These are phyloP conservation scores for Tilletia setariae DNA, from an alignment of 1,284 basidiomycete species.

Conservation along the genomic window DNA sequence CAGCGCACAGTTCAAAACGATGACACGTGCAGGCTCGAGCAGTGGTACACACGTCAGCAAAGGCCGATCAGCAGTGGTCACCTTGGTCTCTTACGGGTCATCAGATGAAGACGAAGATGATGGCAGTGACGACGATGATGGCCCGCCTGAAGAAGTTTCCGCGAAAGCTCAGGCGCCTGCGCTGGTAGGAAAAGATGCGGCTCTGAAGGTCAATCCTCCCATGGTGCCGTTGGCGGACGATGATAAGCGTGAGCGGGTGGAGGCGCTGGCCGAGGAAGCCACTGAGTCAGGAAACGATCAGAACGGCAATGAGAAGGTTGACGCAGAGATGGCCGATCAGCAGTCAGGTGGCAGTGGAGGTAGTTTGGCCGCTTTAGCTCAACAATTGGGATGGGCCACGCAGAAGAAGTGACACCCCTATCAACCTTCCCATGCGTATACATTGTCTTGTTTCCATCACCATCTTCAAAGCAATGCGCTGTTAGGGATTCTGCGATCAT, in stretches of 20 bases:
- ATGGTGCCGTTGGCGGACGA: neutral
- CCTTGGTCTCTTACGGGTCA: neutral
- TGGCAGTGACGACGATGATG: slow-evolving; percentile 1
- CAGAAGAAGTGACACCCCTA: no score
- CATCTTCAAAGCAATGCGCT: no score
- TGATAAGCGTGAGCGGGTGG: no score
- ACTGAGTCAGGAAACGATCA: neutral
- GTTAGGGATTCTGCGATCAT: no score
- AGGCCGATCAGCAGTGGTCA: neutral
- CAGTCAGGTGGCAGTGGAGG: neutral
- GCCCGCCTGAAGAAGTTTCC: slow-evolving; percentile 2
- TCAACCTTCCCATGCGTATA: no score
- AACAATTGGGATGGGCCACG: slow-evolving; percentile 1
- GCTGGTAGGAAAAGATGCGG: neutral
- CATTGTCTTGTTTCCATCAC: no score
- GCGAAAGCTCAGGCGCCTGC: neutral
- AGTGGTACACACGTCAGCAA: no score
- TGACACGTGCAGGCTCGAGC: no score
- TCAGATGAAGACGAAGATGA: slow-evolving; percentile 5
- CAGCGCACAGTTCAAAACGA: no score
- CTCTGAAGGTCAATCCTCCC: neutral
- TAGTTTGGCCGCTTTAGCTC: neutral
- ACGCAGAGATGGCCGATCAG: neutral
- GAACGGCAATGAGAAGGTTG: neutral
- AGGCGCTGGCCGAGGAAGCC: no score